These are phyloP conservation scores for Puccinia novopanici DNA, from an alignment of 1,284 basidiomycete genomes.

Conservation along the genomic window DNA sequence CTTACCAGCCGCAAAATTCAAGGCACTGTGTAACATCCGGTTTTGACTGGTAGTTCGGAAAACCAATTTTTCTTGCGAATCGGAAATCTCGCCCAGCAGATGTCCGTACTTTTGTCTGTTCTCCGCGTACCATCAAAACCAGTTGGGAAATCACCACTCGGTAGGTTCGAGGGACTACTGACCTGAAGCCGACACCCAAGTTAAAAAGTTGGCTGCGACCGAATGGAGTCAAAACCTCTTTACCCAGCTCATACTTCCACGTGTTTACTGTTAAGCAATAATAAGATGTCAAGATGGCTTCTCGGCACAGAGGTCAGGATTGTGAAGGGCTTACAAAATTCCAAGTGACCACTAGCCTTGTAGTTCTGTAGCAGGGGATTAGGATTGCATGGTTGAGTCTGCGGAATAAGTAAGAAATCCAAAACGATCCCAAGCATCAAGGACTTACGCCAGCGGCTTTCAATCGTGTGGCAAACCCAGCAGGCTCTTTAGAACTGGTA, in stretches of 20 bases:
- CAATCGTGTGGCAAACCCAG: constrained; percentile 35
- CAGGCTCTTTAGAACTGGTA: constrained; percentile 44
- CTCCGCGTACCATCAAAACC: neutral
- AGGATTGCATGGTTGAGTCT: neutral
- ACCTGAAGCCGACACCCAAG: constrained; percentile 51
- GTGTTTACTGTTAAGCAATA: constrained; percentile 26
- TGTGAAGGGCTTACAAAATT: constrained; percentile 31
- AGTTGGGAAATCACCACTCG: neutral
- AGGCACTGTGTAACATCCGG: constrained; percentile 47
- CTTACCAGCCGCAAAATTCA: constrained; percentile 51
- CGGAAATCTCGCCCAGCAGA: constrained; percentile 26
- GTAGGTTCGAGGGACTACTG: neutral
- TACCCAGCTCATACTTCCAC: constrained; percentile 58
- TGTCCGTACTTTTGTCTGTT: constrained; percentile 49
- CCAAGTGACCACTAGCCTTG: constrained; percentile 36
- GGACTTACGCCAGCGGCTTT: constrained; percentile 45
- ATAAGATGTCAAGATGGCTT: neutral
- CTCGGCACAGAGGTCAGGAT: neutral
- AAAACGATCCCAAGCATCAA: neutral
- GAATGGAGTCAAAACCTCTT: constrained; percentile 63
- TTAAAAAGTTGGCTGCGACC: constrained; percentile 61
- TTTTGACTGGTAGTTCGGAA: constrained; percentile 50
- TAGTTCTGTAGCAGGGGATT: constrained; percentile 19
- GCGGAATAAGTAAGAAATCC: neutral
- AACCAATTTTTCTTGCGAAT: constrained; percentile 42